A percentile compares a stretch with the other conserved stretches of the same genome.
These are phyloP conservation scores for Arxiozyma slooffiae DNA, from an alignment of 1,139 yeast genomes.

Conservation along the genomic window DNA sequence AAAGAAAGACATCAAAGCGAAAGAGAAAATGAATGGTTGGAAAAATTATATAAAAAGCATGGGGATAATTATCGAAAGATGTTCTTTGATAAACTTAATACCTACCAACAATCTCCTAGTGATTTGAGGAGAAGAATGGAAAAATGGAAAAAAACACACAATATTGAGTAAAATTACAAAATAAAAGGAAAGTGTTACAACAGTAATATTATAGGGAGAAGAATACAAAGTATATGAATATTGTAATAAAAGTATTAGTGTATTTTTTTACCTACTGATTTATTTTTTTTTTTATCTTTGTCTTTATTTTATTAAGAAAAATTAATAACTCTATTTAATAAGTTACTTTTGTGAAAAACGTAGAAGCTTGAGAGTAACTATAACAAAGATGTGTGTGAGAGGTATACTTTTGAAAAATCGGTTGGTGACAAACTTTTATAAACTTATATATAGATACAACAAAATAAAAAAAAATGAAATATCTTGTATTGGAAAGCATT, in stretches of 20 bases:
- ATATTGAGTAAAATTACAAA: conserved; percentile 15
- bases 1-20: conserved; percentile 55
- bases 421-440: neutral
- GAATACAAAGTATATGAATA: neutral
- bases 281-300: too few relatives aligned
- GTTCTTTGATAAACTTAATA: conserved; percentile 87
- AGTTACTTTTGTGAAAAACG: neutral
- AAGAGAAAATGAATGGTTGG: conserved; percentile 69
- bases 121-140: conserved; percentile 60
- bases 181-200: neutral
- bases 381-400: neutral
- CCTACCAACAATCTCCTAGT: conserved; percentile 77
- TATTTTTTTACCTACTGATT: neutral
- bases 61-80: conserved; percentile 84
- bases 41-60: conserved; percentile 55
- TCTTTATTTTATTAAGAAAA: too few relatives aligned
- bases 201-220: neutral
- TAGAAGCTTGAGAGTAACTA: neutral
- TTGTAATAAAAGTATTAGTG: too few relatives aligned
- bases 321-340: too few relatives aligned
- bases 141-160: conserved; percentile 53
- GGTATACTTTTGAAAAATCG: neutral
- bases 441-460: neutral
- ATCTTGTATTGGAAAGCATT: neutral
- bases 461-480: neutral